These are phyloP conservation scores for Herpetomonas samuelpessoai DNA, from an alignment of 208 protist genomes.

Conservation along the genomic window DNA sequence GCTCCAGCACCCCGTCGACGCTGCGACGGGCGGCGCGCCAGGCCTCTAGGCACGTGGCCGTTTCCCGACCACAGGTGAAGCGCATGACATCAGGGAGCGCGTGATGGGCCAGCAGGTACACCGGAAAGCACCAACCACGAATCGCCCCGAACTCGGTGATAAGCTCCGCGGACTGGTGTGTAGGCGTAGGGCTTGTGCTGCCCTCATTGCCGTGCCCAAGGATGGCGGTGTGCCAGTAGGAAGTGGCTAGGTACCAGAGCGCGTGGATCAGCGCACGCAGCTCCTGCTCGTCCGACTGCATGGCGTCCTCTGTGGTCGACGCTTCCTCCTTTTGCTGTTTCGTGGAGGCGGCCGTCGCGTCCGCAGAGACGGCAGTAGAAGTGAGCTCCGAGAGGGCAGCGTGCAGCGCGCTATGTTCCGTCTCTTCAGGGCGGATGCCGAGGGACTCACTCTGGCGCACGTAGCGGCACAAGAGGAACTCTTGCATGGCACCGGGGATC, in stretches of 20 bases:
- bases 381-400: background rate
- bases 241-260: constrained; percentile 44
- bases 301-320: constrained; percentile 9
- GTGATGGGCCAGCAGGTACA: constrained; percentile 44
- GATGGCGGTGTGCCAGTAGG: constrained; percentile 30
- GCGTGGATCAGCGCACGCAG: constrained; percentile 21
- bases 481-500: background rate
- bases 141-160: constrained; percentile 1
- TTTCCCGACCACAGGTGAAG: constrained; percentile 20
- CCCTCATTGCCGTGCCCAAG: background rate
- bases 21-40: constrained; percentile 42
- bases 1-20: constrained; percentile 44
- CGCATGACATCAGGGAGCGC: constrained; percentile 37
- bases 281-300: constrained; percentile 11
- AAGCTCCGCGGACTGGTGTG: constrained; percentile 7
- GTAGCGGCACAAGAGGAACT: background rate
- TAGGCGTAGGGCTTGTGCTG: background rate
- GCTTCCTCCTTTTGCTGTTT: background rate
- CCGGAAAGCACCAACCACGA: constrained; percentile 37
- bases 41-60: constrained; percentile 33
- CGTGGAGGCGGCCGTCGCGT: background rate
- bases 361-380: too few species aligned
- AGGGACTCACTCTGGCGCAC: background rate
- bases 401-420: background rate
- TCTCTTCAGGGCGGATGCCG: background rate